phyloP scores from a whole-genome alignment of 2,329 filamentous ascomycete genomes.

The Scortechinia acanthostroma region DNA sequence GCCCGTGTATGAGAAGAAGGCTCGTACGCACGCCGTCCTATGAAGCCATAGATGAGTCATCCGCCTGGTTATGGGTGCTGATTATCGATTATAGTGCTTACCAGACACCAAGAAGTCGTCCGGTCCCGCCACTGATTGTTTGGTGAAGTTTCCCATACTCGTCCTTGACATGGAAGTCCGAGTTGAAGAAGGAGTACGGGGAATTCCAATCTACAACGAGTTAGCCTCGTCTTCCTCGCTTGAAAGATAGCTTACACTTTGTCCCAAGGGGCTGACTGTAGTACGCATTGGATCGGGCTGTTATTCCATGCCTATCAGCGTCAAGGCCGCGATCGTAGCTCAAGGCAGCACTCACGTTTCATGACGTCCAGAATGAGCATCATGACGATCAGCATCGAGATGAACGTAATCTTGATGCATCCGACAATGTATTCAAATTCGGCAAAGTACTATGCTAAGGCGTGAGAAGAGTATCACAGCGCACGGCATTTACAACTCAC shows the following conservation, averaged over 20 bases:
- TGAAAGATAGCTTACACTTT: no score
- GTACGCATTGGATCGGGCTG: no score
- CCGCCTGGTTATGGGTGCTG: conserved; percentile 2
- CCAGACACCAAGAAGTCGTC: no score
- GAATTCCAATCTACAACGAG: no score
- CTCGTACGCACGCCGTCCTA: conserved; percentile 24
- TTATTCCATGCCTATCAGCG: no score
- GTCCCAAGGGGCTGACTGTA: no score
- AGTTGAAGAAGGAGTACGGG: no score
- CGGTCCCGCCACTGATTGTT: no score
- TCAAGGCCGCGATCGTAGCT: conserved; percentile 11
- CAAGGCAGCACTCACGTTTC: conserved; percentile 22
- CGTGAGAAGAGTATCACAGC: background rate
- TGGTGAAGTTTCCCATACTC: no score
- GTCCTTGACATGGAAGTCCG: no score
- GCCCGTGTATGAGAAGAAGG: conserved; percentile 25
- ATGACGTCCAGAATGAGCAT: conserved; percentile 26
- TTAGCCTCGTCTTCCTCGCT: no score
- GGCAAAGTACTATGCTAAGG: conserved; percentile 14
- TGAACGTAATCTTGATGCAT: conserved; percentile 24
- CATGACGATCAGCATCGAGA: conserved; percentile 22
- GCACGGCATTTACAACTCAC: conserved; percentile 14
- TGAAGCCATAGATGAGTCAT: background rate
- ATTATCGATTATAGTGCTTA: conserved; percentile 1
- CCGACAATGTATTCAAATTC: conserved; percentile 28